phyloP scores from a whole-genome alignment of 352 stramenopile genomes.

The Nannochloropsis limnetica region DNA sequence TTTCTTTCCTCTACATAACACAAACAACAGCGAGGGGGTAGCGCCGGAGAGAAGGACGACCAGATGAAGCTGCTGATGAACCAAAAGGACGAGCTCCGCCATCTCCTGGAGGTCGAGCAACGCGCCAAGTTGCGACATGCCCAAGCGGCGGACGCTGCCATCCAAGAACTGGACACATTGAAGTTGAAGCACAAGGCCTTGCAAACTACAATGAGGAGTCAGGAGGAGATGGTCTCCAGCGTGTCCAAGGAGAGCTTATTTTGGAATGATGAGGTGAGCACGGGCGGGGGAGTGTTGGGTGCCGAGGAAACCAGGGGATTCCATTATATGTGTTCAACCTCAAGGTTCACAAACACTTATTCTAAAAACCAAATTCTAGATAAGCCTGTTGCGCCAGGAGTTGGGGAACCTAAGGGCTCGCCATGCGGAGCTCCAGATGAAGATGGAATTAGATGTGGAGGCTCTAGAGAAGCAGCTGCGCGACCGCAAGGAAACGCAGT shows the following conservation, averaged over 20 bases:
- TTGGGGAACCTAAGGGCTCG: background rate
- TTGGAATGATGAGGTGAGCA: background rate
- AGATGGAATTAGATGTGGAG: constrained; percentile 12
- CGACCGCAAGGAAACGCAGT: background rate
- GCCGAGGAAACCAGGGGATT: background rate
- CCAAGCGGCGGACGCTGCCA: background rate
- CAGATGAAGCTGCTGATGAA: background rate
- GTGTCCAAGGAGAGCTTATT: background rate
- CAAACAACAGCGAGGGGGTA: background rate
- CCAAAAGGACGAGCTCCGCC: background rate
- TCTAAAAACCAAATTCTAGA: background rate
- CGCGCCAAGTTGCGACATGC: background rate
- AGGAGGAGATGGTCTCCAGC: background rate
- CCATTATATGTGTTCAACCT: background rate
- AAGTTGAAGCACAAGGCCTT: background rate
- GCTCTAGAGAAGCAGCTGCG: background rate
- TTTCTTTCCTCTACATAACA: background rate
- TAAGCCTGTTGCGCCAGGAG: background rate
- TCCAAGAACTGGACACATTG: background rate
- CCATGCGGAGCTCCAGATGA: background rate
- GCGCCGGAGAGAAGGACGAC: background rate
- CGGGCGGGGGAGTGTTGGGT: background rate
- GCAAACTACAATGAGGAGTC: background rate
- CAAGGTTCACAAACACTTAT: background rate
- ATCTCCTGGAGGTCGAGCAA: background rate